Evolutionary conservation across 352 stramenopile species (phyloP).

Genomic region (Globisporangium canariense): DNA sequence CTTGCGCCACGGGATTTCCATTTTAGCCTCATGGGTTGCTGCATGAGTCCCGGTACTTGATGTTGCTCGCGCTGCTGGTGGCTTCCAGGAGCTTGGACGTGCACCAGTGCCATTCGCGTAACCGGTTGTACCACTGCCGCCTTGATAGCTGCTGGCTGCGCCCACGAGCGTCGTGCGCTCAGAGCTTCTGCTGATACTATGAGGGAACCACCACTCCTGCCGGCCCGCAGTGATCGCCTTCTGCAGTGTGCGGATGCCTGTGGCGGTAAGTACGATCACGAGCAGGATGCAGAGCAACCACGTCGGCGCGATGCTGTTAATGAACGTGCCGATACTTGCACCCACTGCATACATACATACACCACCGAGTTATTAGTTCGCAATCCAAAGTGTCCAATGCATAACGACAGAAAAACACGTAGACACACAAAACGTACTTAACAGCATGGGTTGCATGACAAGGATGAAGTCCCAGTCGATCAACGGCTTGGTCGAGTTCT

Average conservation of each 20-base stretch:
- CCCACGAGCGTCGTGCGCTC: constrained; percentile 30
- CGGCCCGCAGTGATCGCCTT: constrained; percentile 89
- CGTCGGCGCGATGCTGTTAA: constrained; percentile 91
- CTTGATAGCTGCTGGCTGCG: background rate
- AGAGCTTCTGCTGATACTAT: background rate
- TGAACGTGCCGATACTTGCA: constrained; percentile 79
- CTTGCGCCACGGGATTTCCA: constrained; percentile 66
- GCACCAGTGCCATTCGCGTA: background rate
- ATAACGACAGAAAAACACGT: background rate
- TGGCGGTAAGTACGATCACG: constrained; percentile 86
- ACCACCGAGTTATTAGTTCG: background rate
- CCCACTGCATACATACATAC: constrained; percentile 37
- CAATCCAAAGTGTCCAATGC: background rate
- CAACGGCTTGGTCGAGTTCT: constrained; percentile 84
- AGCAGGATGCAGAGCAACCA: constrained; percentile 86
- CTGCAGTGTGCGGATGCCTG: constrained; percentile 81
- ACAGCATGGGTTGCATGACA: constrained; percentile 93
- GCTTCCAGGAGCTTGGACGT: background rate
- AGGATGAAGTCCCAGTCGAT: constrained; percentile 98
- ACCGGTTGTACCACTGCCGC: constrained; percentile 1
- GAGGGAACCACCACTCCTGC: constrained; percentile 72
- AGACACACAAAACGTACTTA: constrained; percentile 36
- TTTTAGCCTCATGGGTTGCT: constrained; percentile 33
- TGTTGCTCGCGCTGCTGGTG: background rate
- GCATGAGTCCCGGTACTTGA: constrained; percentile 3